Base-by-base conservation (phyloP, 2,329 filamentous ascomycete genomes). In the Colletotrichum gloeosporioides region DNA sequence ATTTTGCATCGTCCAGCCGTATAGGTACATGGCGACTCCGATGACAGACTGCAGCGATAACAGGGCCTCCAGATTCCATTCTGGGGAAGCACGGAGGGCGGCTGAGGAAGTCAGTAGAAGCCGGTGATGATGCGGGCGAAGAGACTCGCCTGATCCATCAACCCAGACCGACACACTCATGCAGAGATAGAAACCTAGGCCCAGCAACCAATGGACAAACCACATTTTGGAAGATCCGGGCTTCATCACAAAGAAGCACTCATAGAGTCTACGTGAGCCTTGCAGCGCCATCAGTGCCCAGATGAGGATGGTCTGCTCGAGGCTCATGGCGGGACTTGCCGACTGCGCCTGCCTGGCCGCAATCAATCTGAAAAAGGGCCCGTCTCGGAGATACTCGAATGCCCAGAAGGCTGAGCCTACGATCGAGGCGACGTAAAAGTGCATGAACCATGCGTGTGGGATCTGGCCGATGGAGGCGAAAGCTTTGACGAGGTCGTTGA, bases 361-460 rank as follows among this genome's bases (percentile, higher is more conserved):
- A 84, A 92, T 81, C 18, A 83, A 81, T 32, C 84, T 83, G 82
- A 95, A 89, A 22, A 90, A 79, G 1, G 81, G 77, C 2, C 94
- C 94, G 76, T 87, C 83, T 31, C 81, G 85, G 29, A 90, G 78
- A 70, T 94, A 90, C 83, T 96, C 93, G 79, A 85, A 84, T 0
- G 89, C 90, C 95, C 96, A 98, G 83, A 96, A 94, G 6, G 92
- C 80, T 1, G 95, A 96, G 75, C 91, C 92, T 3, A 87, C 82
- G 6, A 96, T 86, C 5, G 95, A 96, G 44, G 92, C 83, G 69
- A 94, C 82, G 83, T 99, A 99, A 86, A 98, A 99, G 80, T 97
- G 94, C 59, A 89, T 90, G 84, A 99, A 99, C 93, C 95, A 99
- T 77, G 90, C 90, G 85, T 99, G 97, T 27, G 96, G 96, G 44